Evolutionary conservation across 208 protist species (phyloP), one percentile per base, ranked within the genome.

Genomic region (Wallacemonas rigidus): DNA sequence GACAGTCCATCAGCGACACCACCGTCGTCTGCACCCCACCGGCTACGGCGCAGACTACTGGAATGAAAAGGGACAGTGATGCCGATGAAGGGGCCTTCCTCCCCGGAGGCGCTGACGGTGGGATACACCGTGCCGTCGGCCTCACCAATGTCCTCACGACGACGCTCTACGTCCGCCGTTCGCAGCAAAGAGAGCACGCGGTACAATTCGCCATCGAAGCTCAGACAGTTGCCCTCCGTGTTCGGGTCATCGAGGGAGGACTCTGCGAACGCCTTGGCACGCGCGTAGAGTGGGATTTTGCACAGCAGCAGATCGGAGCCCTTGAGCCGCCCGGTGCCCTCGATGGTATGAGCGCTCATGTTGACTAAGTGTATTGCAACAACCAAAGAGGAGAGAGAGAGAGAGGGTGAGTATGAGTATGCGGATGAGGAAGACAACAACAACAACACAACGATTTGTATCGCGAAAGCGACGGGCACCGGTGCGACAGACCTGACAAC

Each of bases 281-380:
- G 81, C 1, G 87, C 79, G 43, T 86, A 81, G n/a, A 92, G 58
- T 2, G 87, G 76, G 11, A 90, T 64, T 63, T 92, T 92, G 14
- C 61, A 74, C 53, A 92, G 63, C 45, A 92, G 76, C 44, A 92
- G 57, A 15, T 83, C 72, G 1, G 84, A 88, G 5, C 87, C 87
- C 38, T 44, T 68, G 62, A 47, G 67, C 26, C 60, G 60, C 57
- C 44, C 11, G 26, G 35, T 17, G 54, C 26, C 26, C 26, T 26
- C 26, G 26, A 26, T 26, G 26, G 26, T 26, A 26, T 26, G 26
- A 26, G 26, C 26, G 0, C 26, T 26, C 26, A 26, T 26, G 26
- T 26, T 26, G 26, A 26, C 26, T 26, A 26, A 26, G 0, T 26
- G 26, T 26, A 26, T 26, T 26, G 26, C 26, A 26, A 26, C 26